phyloP scores from a whole-genome alignment of 2,329 filamentous ascomycete species.

The Elsinoe fawcettii region DNA sequence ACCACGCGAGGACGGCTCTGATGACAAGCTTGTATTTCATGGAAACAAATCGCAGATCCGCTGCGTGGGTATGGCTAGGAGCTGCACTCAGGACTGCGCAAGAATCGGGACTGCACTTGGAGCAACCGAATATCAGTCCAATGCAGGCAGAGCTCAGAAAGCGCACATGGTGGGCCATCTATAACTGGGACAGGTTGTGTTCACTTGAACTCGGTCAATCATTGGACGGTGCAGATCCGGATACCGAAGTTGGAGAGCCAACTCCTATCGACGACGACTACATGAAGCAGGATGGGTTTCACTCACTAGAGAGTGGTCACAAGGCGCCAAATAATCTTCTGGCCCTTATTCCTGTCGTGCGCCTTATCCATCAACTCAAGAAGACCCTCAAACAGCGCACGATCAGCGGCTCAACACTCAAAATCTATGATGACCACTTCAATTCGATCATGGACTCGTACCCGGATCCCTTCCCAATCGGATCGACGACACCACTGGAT shows the following conservation, averaged over 20 bases:
- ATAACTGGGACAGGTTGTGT: constrained; percentile 75
- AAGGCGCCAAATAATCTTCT: constrained; percentile 63
- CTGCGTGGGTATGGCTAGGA: constrained; percentile 80
- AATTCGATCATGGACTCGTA: constrained; percentile 65
- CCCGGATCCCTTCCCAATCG: constrained; percentile 63
- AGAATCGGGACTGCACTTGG: constrained; percentile 71
- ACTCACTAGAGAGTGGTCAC: constrained; percentile 31
- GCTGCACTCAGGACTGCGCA: constrained; percentile 73
- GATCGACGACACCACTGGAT: constrained; percentile 60
- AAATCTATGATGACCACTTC: constrained; percentile 77
- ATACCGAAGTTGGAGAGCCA: constrained; percentile 78
- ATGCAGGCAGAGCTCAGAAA: constrained; percentile 80
- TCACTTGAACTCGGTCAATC: constrained; percentile 75
- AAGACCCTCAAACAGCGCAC: constrained; percentile 61
- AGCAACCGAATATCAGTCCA: constrained; percentile 63
- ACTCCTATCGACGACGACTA: constrained; percentile 73
- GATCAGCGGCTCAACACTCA: constrained; percentile 59
- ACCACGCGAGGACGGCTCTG: constrained; percentile 64
- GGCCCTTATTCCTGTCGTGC: constrained; percentile 72
- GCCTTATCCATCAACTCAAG: constrained; percentile 65
- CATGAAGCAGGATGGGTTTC: constrained; percentile 49
- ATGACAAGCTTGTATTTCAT: constrained; percentile 71
- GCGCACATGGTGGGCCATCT: constrained; percentile 89
- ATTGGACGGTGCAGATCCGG: constrained; percentile 73
- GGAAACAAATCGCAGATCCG: constrained; percentile 78